Evolutionary conservation across 2,329 filamentous ascomycete genomes (phyloP).

Genomic region (Penicillium sp.): DNA sequence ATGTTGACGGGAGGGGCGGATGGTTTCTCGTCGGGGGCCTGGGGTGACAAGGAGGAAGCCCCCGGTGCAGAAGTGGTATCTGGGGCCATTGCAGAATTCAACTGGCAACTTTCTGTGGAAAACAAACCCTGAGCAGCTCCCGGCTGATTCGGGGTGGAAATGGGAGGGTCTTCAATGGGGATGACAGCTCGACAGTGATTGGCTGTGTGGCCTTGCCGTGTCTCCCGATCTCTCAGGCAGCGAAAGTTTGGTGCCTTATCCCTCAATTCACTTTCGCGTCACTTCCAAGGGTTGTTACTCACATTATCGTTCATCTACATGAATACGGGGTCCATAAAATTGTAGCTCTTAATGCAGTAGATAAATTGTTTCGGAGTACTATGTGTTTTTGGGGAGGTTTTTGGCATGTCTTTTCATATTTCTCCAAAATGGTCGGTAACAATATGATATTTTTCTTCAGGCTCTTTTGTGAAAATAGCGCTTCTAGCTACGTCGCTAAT

Average conservation of each 20-base stretch:
- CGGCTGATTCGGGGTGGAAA: constrained; percentile 15
- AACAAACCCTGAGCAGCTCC: constrained; percentile 7
- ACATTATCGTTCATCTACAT: not conserved
- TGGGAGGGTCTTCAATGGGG: not conserved
- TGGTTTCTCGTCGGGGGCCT: constrained; percentile 24
- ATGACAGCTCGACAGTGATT: constrained; percentile 9
- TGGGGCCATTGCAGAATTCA: constrained; percentile 16
- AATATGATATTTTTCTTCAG: too few species aligned
- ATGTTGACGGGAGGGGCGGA: constrained; percentile 46
- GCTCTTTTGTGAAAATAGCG: not conserved
- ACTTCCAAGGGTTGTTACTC: too few species aligned
- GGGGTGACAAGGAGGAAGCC: constrained; percentile 6
- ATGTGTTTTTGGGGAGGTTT: too few species aligned
- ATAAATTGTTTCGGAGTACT: not conserved
- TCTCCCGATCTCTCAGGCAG: not conserved
- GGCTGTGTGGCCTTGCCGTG: constrained; percentile 6
- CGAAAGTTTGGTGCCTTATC: accelerated
- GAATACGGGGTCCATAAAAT: not conserved
- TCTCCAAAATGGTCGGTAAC: not conserved
- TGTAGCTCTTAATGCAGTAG: too few species aligned
- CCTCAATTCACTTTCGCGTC: not conserved
- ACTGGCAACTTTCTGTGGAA: not conserved
- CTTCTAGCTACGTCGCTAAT: too few species aligned
- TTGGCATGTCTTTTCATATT: too few species aligned
- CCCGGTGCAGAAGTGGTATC: constrained; percentile 5